Percentiles rank a stretch among this genome's conserved stretches.
These are phyloP conservation scores for Narthecium ossifragum DNA, from an alignment of 106 monocot genomes.

Conservation along the genomic window DNA sequence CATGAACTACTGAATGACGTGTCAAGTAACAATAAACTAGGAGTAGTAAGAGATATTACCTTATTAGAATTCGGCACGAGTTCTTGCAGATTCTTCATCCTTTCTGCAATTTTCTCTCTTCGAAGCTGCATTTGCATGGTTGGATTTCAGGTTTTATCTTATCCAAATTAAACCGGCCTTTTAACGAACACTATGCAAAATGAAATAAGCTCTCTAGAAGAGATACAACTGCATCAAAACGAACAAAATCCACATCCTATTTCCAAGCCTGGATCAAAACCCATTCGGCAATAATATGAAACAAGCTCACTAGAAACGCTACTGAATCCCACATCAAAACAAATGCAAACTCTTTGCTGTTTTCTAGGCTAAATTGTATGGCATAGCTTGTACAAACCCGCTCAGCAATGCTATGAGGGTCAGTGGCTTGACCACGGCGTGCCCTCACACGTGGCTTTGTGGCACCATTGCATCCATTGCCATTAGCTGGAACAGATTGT, in stretches of 20 bases:
- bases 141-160: neutral
- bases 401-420: conserved; percentile 94
- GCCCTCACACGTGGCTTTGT: conserved; percentile 55
- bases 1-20: no score
- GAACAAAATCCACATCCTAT: neutral
- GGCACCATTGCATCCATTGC: conserved; percentile 27
- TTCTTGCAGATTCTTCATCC: conserved; percentile 89
- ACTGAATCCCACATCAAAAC: neutral
- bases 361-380: no score
- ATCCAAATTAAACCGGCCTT: neutral
- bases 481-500: conserved; percentile 18
- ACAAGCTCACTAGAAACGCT: no score
- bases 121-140: conserved; percentile 41
- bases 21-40: no score
- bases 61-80: conserved; percentile 91
- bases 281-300: no score
- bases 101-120: conserved; percentile 88
- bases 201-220: neutral
- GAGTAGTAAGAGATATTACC: conserved; percentile 41
- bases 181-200: no score
- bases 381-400: conserved; percentile 53
- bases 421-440: conserved; percentile 82
- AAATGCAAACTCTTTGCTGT: no score
- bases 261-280: no score
- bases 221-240: neutral